Evolutionary conservation across 306 rosid species (phyloP).

Genomic region (Begonia peltatifolia): DNA sequence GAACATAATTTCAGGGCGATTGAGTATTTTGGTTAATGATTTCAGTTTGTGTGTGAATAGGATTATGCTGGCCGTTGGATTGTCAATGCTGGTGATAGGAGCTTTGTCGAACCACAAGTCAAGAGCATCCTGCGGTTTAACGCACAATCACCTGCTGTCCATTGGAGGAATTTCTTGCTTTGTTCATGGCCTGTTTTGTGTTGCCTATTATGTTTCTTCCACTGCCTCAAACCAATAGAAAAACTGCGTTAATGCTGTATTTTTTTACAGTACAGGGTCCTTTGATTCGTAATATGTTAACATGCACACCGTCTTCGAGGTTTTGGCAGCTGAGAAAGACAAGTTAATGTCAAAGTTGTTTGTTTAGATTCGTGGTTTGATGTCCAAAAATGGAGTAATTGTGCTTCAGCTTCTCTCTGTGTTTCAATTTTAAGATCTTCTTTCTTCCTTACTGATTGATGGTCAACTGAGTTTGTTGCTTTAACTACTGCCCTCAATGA

Average conservation of each 20-base stretch:
- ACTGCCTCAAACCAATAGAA: constrained; percentile 34
- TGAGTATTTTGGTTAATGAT: not conserved
- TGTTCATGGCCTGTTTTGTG: constrained; percentile 62
- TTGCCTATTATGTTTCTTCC: constrained; percentile 65
- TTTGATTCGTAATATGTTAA: not conserved
- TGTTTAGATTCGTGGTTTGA: too few relatives aligned
- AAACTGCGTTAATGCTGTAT: too few relatives aligned
- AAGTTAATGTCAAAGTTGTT: too few relatives aligned
- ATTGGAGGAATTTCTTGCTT: constrained; percentile 90
- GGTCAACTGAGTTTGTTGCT: too few relatives aligned
- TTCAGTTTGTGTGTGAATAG: constrained; percentile 16
- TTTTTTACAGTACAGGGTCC: too few relatives aligned
- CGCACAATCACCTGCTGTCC: constrained; percentile 87
- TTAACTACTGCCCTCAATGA: too few relatives aligned
- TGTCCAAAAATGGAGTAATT: too few relatives aligned
- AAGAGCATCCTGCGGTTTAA: constrained; percentile 65
- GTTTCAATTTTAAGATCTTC: too few relatives aligned
- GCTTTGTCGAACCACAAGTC: constrained; percentile 66
- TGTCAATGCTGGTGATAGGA: constrained; percentile 84
- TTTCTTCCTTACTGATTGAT: too few relatives aligned
- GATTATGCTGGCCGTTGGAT: constrained; percentile 62
- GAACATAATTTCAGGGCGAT: not conserved
- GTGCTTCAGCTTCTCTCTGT: too few relatives aligned
- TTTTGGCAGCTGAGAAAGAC: too few relatives aligned
- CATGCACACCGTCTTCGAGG: not conserved